Evolutionary conservation across 1,284 basidiomycete genomes (phyloP), one percentile per base, ranked within the genome.

Genomic region (Trichosporon sp.): DNA sequence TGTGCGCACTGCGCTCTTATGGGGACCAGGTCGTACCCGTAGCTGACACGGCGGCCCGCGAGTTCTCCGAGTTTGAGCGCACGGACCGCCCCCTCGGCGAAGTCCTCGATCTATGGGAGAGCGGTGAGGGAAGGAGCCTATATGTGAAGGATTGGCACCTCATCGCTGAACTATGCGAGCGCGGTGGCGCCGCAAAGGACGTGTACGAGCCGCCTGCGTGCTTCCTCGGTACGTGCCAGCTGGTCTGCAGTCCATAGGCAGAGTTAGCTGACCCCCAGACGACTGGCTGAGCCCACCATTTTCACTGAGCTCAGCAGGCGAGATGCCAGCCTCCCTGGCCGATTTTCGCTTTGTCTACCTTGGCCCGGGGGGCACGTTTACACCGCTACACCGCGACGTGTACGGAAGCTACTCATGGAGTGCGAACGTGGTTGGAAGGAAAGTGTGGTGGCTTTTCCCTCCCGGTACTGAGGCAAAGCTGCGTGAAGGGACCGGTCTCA

Each of bases 121-220:
- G 23, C 0, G 81, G 76, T 0, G 31, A 68, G 0, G 78, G 72
- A 0, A 64, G 73, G 0, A 73, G 72, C 8, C 69, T 85, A 11
- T 88, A 88, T 76, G 83, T 87, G 67, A 87, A 87, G 71, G 87
- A 88, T 72, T 88, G 87, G 87, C 87, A 88, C 76, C 75, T 87
- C 0, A 78, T 86, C 11, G 74, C 77, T 21, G 73, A 76, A 66
- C 64, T 81, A 29, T 77, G 81, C 68, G 65, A 72, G 12, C 74
- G 73, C 75, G 67, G 75, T 18, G 72, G 71, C 25, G 64, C 70
- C 7, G 77, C 76, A 29, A 67, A 70, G 1, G 76, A 81, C 35
- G 81, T 87, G 12, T 88, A 88, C 70, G 67, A 65, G 4, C 85
- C 85, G 0, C 85, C 86, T 0, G 71, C 76, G 4, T 77, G 85